phyloP scores from a whole-genome alignment of 345 rosid genomes.

The Aethionema arabicum region DNA sequence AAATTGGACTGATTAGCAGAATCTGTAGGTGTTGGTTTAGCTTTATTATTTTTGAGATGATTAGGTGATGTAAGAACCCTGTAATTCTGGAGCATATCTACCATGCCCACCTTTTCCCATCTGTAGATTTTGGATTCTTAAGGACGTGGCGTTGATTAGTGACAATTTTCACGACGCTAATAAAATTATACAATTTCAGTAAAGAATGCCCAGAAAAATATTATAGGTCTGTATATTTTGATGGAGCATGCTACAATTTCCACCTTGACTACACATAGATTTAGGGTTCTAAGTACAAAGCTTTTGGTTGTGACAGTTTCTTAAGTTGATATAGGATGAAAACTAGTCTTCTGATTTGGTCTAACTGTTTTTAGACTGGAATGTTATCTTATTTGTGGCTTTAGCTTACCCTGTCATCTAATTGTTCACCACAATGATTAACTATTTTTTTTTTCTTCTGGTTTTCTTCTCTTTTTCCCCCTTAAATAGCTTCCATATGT shows the following conservation, averaged over 20 bases:
- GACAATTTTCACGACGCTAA: background rate
- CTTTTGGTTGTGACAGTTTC: constrained; percentile 4
- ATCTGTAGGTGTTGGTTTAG: background rate
- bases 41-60: background rate
- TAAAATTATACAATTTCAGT: background rate
- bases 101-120: constrained; percentile 1
- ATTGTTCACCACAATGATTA: constrained; percentile 1
- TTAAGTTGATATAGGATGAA: background rate
- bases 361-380: constrained; percentile 1
- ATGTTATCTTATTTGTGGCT: background rate
- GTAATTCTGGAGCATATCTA: background rate
- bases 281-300: constrained; percentile 7
- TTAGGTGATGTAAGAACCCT: background rate
- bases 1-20: background rate
- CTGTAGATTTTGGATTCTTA: background rate
- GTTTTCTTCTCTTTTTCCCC: background rate
- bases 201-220: background rate
- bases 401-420: background rate
- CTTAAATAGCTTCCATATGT: constrained; percentile 74
- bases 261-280: background rate
- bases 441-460: constrained; percentile 7
- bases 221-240: background rate
- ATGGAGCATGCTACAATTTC: background rate
- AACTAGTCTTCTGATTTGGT: background rate
- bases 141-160: constrained; percentile 8